Conservation (phyloP, 441 rosid genomes). For the Croton setiger region DNA sequence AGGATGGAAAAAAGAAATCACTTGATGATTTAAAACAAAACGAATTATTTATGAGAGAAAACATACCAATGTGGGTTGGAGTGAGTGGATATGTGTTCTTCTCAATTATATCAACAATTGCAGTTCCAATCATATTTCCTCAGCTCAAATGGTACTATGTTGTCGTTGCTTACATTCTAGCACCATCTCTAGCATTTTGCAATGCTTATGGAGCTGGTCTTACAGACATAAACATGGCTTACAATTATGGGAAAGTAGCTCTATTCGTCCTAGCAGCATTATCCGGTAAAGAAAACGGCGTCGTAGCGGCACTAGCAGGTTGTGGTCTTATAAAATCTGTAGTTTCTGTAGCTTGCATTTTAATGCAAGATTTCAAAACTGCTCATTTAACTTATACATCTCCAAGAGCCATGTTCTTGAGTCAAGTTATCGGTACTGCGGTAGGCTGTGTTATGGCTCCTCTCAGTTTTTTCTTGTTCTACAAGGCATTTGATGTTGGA, state of each 20-base stretch:
- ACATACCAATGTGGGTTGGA: conserved; percentile 59
- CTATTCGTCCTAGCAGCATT: conserved; percentile 56
- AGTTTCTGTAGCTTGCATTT: conserved; percentile 56
- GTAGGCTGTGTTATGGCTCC: conserved; percentile 56
- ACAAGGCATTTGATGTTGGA: conserved; percentile 65
- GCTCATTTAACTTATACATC: conserved; percentile 56
- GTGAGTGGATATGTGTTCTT: conserved; percentile 41
- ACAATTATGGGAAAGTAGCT: conserved; percentile 69
- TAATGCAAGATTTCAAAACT: conserved; percentile 75
- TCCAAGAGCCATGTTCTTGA: conserved; percentile 62
- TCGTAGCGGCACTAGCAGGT: conserved; percentile 59
- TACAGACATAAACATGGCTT: conserved; percentile 73
- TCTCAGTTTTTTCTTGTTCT: conserved; percentile 56
- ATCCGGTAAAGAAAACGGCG: conserved; percentile 48
- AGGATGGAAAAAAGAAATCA: conserved; percentile 18
- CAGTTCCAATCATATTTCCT: conserved; percentile 58
- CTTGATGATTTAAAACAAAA: conserved; percentile 33
- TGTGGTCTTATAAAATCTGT: conserved; percentile 65
- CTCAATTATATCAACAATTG: conserved; percentile 41
- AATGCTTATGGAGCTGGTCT: conserved; percentile 74
- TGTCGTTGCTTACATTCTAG: conserved; percentile 48
- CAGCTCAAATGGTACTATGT: conserved; percentile 68
- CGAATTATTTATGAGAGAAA: conserved; percentile 52
- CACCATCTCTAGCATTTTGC: conserved; percentile 66
- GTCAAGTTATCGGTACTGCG: conserved; percentile 54